These are phyloP conservation scores for Protostelium mycophagum DNA, from an alignment of 78 protist species.

Conservation along the genomic window DNA sequence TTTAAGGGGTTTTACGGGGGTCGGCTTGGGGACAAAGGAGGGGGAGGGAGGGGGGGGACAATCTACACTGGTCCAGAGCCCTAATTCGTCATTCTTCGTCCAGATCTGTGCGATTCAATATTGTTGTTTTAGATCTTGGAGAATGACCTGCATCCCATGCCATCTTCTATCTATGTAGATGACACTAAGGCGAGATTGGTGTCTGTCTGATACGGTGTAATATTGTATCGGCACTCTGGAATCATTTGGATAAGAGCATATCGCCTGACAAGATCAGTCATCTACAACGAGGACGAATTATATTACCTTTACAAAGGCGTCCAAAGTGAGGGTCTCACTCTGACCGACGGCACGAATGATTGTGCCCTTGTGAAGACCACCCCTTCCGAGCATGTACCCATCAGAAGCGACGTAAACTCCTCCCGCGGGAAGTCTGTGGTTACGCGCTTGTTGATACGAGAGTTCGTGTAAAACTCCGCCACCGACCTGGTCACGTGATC, in stretches of 20 bases:
- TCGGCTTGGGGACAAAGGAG: background rate
- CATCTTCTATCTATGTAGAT: background rate
- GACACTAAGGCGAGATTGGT: slow-evolving; percentile 10
- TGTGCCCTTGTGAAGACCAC: background rate
- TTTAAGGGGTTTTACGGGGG: background rate
- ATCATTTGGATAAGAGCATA: background rate
- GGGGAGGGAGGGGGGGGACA: slow-evolving; percentile 15
- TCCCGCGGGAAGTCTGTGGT: slow-evolving; percentile 6
- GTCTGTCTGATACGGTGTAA: background rate
- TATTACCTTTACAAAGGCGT: background rate
- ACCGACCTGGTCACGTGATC: background rate
- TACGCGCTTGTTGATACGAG: slow-evolving; percentile 27
- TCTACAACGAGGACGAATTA: background rate
- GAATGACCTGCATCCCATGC: slow-evolving; percentile 7
- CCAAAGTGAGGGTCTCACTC: background rate
- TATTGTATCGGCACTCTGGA: slow-evolving; percentile 23
- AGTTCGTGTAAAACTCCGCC: slow-evolving; percentile 28
- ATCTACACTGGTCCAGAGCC: slow-evolving; percentile 4
- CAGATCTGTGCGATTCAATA: background rate
- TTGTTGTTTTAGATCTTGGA: background rate
- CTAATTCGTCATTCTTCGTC: background rate
- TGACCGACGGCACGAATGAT: slow-evolving; percentile 11
- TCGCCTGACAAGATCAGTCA: background rate
- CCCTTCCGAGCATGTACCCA: slow-evolving; percentile 33
- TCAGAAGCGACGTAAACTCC: slow-evolving; percentile 53